A percentile compares a stretch with the other conserved stretches of the same genome.
These are phyloP conservation scores for Beauveria brongniartii DNA, from an alignment of 2,329 filamentous ascomycete species.

Conservation along the genomic window DNA sequence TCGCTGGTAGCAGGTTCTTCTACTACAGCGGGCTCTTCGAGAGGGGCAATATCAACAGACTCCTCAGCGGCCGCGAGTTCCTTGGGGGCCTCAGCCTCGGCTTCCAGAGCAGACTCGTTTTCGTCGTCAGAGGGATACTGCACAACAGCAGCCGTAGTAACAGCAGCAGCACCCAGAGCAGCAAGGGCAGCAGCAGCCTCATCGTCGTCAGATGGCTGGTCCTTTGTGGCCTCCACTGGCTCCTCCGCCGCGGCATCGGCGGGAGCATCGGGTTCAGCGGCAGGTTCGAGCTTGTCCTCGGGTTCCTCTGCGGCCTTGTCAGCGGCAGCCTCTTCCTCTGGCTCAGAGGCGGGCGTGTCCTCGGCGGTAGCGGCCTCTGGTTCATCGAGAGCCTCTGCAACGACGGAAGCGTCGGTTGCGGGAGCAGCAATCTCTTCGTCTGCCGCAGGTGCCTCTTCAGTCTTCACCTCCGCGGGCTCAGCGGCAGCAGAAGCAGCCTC, in stretches of 20 bases:
- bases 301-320: not conserved
- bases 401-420: not conserved
- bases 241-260: not conserved
- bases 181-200: not conserved
- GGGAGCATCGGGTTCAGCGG: not conserved
- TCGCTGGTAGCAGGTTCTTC: constrained; percentile 5
- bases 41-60: not conserved
- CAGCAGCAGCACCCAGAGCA: not conserved
- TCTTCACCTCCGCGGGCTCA: not conserved
- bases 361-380: not conserved
- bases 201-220: not conserved
- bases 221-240: not conserved
- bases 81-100: not conserved
- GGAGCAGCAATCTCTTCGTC: not conserved
- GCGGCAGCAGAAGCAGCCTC: not conserved
- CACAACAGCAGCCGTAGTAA: not conserved
- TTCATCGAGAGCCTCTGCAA: not conserved
- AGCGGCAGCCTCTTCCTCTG: not conserved
- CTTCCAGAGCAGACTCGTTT: constrained; percentile 1
- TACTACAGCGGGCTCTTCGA: too few species aligned
- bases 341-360: not conserved
- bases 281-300: not conserved
- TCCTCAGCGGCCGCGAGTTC: not conserved
- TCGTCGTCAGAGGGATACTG: constrained; percentile 1
- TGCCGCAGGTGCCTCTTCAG: not conserved